Conservation (phyloP, 768 basidiomycete species). For the Boletellus ananas region DNA sequence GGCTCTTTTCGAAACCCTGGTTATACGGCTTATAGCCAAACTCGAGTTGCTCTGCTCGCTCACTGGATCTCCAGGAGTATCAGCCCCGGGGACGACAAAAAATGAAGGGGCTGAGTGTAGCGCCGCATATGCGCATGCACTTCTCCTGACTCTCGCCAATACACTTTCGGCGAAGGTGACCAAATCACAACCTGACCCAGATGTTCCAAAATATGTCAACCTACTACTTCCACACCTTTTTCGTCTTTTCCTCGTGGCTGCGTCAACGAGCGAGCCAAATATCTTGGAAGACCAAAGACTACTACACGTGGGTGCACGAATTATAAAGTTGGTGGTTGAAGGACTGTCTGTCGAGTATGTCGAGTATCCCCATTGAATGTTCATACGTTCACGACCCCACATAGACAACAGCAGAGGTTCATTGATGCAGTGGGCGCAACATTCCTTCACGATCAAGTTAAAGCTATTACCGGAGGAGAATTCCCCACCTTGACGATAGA, state of each 20-base stretch:
- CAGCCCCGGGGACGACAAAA: not conserved
- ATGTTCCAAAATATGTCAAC: slow-evolving; percentile 80
- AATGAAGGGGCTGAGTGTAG: slow-evolving; percentile 49
- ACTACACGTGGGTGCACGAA: slow-evolving; percentile 48
- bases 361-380: not conserved
- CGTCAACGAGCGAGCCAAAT: slow-evolving; percentile 23
- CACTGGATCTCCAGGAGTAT: slow-evolving; percentile 8
- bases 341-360: slow-evolving; percentile 64
- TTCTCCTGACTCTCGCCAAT: slow-evolving; percentile 66
- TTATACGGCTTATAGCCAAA: slow-evolving; percentile 72
- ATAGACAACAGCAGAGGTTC: slow-evolving; percentile 60
- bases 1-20: slow-evolving; percentile 79
- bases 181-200: slow-evolving; percentile 48
- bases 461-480: slow-evolving; percentile 52
- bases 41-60: slow-evolving; percentile 63
- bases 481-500: slow-evolving; percentile 32
- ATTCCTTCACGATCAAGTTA: slow-evolving; percentile 45
- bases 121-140: slow-evolving; percentile 84
- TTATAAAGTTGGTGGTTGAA: slow-evolving; percentile 67
- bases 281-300: slow-evolving; percentile 37
- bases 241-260: slow-evolving; percentile 52
- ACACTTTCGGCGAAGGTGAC: slow-evolving; percentile 54
- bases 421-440: slow-evolving; percentile 36
- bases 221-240: slow-evolving; percentile 68
- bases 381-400: not conserved